A percentile compares a stretch with the other conserved stretches of the same genome.
Evolutionary conservation across 495 filamentous ascomycete species (phyloP).

Genomic region (Pyrenula massariospora): DNA sequence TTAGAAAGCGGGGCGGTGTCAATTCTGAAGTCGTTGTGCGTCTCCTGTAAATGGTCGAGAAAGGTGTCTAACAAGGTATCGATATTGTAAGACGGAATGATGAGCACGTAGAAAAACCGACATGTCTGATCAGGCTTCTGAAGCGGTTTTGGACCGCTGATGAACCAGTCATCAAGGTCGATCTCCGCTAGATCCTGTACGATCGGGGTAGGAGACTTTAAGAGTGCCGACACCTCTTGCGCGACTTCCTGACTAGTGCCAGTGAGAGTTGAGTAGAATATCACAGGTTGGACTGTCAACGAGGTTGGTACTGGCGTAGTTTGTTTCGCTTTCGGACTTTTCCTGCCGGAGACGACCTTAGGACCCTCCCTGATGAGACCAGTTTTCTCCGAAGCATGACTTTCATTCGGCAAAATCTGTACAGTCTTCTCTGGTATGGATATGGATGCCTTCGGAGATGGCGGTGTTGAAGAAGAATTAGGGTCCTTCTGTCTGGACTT

Average conservation of each 20-base stretch:
- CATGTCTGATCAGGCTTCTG: conserved; percentile 35
- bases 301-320: conserved; percentile 5
- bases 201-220: conserved; percentile 30
- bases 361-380: conserved; percentile 5
- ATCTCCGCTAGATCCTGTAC: conserved; percentile 63
- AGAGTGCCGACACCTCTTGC: conserved; percentile 37
- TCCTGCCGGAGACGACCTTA: conserved; percentile 22
- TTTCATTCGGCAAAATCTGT: neutral
- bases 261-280: conserved; percentile 84
- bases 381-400: neutral
- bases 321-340: conserved; percentile 7
- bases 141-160: conserved; percentile 38
- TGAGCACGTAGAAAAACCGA: conserved; percentile 67
- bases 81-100: conserved; percentile 85
- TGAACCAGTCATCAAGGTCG: conserved; percentile 87
- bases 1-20: conserved; percentile 71
- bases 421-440: neutral
- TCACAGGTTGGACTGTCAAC: conserved; percentile 52
- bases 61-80: conserved; percentile 77
- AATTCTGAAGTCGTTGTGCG: conserved; percentile 90
- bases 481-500: neutral
- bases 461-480: conserved; percentile 1
- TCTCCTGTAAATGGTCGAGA: conserved; percentile 73
- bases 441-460: neutral
- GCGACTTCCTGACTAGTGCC: conserved; percentile 65